Evolutionary conservation across 1,284 basidiomycete species (phyloP), one percentile per base, ranked within the genome.

Genomic region (Ceratobasidium sp.): DNA sequence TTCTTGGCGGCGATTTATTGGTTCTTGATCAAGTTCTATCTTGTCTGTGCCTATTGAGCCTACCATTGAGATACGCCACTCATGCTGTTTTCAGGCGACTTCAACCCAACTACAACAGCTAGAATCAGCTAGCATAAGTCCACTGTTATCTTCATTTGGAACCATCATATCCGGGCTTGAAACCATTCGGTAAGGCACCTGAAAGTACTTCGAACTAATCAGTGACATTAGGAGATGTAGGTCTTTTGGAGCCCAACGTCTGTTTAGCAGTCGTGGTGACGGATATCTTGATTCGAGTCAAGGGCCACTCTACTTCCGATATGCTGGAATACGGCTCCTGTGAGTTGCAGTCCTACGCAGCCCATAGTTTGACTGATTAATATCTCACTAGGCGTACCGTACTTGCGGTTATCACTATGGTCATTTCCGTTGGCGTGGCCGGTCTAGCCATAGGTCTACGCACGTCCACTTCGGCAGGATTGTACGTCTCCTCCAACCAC

Each of bases 81-180:
- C 2, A n/a, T 53, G 31, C n/a, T 35, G n/a, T 51, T n/a, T n/a
- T 5, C 23, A 51, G 64, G 45, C 64, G 10, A 66, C 64, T 3
- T 66, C 64, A 15, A 66, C 64, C 4, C 64, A 66, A 37, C 23
- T 66, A 17, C 64, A 66, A 39, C 64, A 66, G 20, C 64, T 66
- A 1, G 64, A 66, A 53, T 66, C 64, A 4, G 64, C 64, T 15
- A 66, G 64, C 15, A 66, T 51, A 35, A 66, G 45, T 23, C 64
- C 64, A 35, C n/a, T 66, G 20, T 35, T 51, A 23, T 51, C 64
- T 35, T 66, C 64, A 17, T 66, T 66, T 37, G 64, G 49, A 35
- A 66, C 64, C 7, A 53, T 66, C 6, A 66, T 66, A 51, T 35
- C 45, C 37, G 64, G 64, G 20, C 64, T 66, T 20, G 64, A 66